phyloP scores from a whole-genome alignment of 805 yeast genomes.

The Lipomyces starkeyi region DNA sequence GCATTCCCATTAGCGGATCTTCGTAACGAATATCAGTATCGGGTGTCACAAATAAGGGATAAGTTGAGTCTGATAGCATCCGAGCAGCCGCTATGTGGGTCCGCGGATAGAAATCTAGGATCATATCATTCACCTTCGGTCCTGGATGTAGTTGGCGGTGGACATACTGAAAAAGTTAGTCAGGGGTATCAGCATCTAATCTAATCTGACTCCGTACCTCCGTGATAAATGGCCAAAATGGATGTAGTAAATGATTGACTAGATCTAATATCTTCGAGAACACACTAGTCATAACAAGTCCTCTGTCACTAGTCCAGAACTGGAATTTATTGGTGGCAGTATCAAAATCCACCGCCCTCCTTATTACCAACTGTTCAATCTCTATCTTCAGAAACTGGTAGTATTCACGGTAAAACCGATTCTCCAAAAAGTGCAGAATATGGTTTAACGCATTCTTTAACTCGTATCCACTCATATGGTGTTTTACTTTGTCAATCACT shows the following conservation, averaged over 20 bases:
- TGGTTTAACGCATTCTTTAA: constrained; percentile 1
- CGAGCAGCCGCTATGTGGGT: constrained; percentile 29
- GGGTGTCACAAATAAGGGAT: constrained; percentile 12
- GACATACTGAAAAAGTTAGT: constrained; percentile 9
- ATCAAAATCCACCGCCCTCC: background rate
- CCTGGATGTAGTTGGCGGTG: background rate
- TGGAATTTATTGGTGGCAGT: background rate
- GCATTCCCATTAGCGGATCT: constrained; percentile 19
- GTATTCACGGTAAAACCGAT: constrained; percentile 16
- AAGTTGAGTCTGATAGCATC: constrained; percentile 10
- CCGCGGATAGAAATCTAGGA: constrained; percentile 12
- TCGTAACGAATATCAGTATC: constrained; percentile 14
- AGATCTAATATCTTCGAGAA: constrained; percentile 13
- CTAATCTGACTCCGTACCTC: constrained; percentile 4
- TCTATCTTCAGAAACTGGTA: constrained; percentile 13
- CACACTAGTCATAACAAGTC: constrained; percentile 7
- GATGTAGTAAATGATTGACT: constrained; percentile 14
- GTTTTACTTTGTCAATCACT: constrained; percentile 3
- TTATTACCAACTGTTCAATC: background rate
- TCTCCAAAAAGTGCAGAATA: constrained; percentile 12
- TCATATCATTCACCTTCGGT: background rate
- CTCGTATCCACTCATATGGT: constrained; percentile 2
- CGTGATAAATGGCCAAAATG: constrained; percentile 17
- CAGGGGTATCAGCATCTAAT: background rate
- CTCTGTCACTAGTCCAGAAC: constrained; percentile 8